Conservation (phyloP, 2,329 filamentous ascomycete genomes). For the Rutstroemia sp. region DNA sequence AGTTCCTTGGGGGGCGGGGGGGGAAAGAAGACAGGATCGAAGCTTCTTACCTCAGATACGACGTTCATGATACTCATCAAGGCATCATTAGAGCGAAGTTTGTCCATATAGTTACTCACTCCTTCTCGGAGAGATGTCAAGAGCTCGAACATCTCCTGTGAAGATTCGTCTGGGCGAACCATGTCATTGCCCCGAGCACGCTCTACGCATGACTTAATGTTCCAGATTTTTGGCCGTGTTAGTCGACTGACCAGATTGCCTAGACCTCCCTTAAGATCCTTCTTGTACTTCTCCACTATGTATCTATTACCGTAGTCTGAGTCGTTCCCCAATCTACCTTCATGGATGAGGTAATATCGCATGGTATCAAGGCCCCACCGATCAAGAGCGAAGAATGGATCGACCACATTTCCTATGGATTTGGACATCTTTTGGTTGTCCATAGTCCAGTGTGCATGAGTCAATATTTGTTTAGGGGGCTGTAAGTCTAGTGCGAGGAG, state of each 20-base stretch:
- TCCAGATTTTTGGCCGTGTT: constrained; percentile 62
- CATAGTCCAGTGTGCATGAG: constrained; percentile 94
- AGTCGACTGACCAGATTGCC: constrained; percentile 76
- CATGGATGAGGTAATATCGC: constrained; percentile 80
- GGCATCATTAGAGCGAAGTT: constrained; percentile 56
- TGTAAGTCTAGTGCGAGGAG: constrained; percentile 81
- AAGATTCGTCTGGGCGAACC: not conserved
- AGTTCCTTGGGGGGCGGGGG: too few relatives aligned
- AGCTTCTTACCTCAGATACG: constrained; percentile 44
- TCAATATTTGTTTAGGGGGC: constrained; percentile 70
- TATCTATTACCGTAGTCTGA: constrained; percentile 76
- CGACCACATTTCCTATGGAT: constrained; percentile 88
- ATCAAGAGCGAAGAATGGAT: constrained; percentile 85
- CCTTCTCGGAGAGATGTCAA: constrained; percentile 34
- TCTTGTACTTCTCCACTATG: constrained; percentile 72
- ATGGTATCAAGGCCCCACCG: constrained; percentile 82
- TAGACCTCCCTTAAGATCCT: constrained; percentile 66
- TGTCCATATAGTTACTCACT: constrained; percentile 51
- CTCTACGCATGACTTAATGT: constrained; percentile 44
- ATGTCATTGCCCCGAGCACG: constrained; percentile 19
- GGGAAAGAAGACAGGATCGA: not conserved
- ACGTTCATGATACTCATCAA: constrained; percentile 56
- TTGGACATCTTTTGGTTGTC: constrained; percentile 94
- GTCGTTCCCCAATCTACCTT: constrained; percentile 71
- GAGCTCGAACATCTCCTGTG: constrained; percentile 32